A percentile compares a stretch with the other conserved stretches of the same genome.
phyloP scores from a whole-genome alignment of 345 rosid species.

The Linum tenue region DNA sequence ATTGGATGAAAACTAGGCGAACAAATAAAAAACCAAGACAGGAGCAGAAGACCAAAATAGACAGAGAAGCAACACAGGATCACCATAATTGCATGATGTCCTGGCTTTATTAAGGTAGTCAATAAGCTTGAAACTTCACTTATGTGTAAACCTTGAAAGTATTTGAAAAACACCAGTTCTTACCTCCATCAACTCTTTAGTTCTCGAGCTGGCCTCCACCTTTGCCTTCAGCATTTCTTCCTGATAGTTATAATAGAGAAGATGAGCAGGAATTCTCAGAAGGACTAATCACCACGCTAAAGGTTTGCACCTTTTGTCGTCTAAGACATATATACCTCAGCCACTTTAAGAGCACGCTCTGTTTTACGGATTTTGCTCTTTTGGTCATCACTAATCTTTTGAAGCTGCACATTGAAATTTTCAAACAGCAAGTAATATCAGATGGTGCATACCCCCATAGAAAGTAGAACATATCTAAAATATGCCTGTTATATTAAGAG shows the following conservation, averaged over 20 bases:
- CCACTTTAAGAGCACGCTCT: slow-evolving; percentile 17
- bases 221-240: slow-evolving; percentile 20
- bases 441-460: background rate
- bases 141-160: background rate
- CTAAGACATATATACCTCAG: slow-evolving; percentile 13
- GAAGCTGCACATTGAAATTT: slow-evolving; percentile 12
- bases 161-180: background rate
- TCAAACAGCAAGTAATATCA: background rate
- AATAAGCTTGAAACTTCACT: background rate
- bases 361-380: slow-evolving; percentile 13
- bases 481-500: slow-evolving; percentile 2
- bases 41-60: no score
- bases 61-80: no score
- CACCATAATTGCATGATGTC: no score
- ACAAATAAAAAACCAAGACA: no score
- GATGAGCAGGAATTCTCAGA: background rate
- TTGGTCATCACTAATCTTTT: slow-evolving; percentile 19
- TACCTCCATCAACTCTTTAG: slow-evolving; percentile 12
- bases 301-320: background rate
- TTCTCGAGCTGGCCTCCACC: slow-evolving; percentile 9
- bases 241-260: slow-evolving; percentile 3
- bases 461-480: background rate
- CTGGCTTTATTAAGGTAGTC: no score
- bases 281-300: background rate
- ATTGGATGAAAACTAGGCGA: no score